A percentile compares a stretch with the other conserved stretches of the same genome.
These are phyloP conservation scores for Heliocybe sulcata DNA, from an alignment of 1,284 basidiomycete species.

Conservation along the genomic window DNA sequence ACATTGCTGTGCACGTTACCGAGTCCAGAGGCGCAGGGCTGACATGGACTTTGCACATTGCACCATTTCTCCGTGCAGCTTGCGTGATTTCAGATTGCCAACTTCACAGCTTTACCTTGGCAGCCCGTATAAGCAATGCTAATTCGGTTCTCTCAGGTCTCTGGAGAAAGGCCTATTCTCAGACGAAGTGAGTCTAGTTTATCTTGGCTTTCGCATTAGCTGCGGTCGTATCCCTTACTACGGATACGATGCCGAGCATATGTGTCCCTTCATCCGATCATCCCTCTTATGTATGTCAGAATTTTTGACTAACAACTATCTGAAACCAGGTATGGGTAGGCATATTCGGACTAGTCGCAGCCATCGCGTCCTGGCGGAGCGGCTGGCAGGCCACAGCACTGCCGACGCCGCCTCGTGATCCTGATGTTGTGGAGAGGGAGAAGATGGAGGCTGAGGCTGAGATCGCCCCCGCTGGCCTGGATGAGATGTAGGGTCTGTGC, in stretches of 20 bases:
- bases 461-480: not conserved
- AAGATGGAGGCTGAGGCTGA: not conserved
- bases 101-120: too few species aligned
- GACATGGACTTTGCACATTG: too few species aligned
- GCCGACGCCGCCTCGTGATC: conserved; percentile 9
- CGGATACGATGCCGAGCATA: too few species aligned
- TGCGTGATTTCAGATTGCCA: too few species aligned
- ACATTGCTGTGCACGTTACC: too few species aligned
- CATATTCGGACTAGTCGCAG: conserved; percentile 57
- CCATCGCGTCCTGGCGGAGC: conserved; percentile 56
- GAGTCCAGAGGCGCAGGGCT: too few species aligned
- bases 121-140: not conserved
- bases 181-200: conserved; percentile 40
- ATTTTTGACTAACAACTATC: conserved; percentile 1
- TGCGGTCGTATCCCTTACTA: too few species aligned
- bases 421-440: not conserved
- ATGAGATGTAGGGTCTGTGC: not conserved
- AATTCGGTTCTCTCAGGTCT: conserved; percentile 43
- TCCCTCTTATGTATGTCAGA: conserved; percentile 1
- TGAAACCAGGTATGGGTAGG: conserved; percentile 49
- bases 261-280: too few species aligned
- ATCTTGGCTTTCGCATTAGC: not conserved
- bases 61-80: too few species aligned
- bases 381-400: conserved; percentile 72
- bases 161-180: conserved; percentile 56